phyloP scores from a whole-genome alignment of 768 basidiomycete species.

The Boletellus sp. region DNA sequence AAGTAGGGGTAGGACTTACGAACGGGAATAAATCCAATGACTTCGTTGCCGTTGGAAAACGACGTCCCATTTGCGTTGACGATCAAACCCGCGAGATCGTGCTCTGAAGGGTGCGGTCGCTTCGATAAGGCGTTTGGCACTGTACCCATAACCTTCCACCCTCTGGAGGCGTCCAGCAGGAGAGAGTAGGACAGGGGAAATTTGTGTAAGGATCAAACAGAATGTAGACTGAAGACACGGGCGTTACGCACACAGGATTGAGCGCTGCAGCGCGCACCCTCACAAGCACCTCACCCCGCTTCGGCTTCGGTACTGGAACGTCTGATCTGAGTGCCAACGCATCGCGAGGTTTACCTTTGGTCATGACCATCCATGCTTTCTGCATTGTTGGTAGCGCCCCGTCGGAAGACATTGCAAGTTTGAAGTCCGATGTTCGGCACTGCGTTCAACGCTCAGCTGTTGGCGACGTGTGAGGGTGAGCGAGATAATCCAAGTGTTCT shows the following conservation, averaged over 20 bases:
- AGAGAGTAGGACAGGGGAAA: neutral
- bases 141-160: slow-evolving; percentile 52
- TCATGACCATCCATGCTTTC: slow-evolving; percentile 30
- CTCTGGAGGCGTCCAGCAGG: slow-evolving; percentile 35
- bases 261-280: slow-evolving; percentile 53
- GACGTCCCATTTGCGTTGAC: slow-evolving; percentile 50
- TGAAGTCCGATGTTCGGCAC: neutral
- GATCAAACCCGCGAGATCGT: slow-evolving; percentile 63
- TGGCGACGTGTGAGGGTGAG: neutral
- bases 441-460: no score
- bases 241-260: slow-evolving; percentile 56
- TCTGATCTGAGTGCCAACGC: slow-evolving; percentile 30
- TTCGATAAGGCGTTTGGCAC: slow-evolving; percentile 45
- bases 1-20: slow-evolving; percentile 22
- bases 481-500: neutral
- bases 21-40: slow-evolving; percentile 54
- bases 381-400: slow-evolving; percentile 17
- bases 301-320: slow-evolving; percentile 33
- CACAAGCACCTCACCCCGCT: slow-evolving; percentile 45
- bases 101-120: slow-evolving; percentile 53
- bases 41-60: slow-evolving; percentile 56
- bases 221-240: neutral
- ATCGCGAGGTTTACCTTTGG: slow-evolving; percentile 27
- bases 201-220: neutral
- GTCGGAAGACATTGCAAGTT: slow-evolving; percentile 5